Base-by-base conservation (phyloP, 2,329 filamentous ascomycete species). In the Fusarium hostae region DNA sequence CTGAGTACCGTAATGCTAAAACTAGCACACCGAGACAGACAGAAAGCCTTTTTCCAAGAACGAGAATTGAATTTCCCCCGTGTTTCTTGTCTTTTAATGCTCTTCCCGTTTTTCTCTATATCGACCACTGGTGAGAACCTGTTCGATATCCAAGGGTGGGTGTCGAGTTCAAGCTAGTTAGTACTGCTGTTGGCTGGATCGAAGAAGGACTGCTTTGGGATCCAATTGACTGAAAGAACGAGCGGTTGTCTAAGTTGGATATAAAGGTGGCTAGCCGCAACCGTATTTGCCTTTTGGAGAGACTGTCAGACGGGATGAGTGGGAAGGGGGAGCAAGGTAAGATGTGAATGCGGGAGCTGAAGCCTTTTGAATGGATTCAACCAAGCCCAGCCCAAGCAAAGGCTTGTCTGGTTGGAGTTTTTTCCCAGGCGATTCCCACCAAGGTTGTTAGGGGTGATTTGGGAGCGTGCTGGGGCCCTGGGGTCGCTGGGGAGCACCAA, bases 321-420 rank as follows among this genome's bases (percentile, higher is more conserved):
- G 73, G 74, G 73, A 74, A 77, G 71, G 73, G 76, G 63, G 57
- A 59, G 54, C 22, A 57, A 35, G 32, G 30, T 32, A 72, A 75
- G 71, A 75, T 76, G 75, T 72, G 75, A 73, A 75, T 73, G 79
- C 76, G 80, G 80, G 79, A 80, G 71, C 78, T 77, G 77, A 77
- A 75, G 80, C 78, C 77, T 82, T 83, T 83, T 83, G 76, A 83
- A 83, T 82, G 79, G 74, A 70, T 72, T 71, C 75, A 74, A 45
- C 50, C 70, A 67, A 66, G 62, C 54, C 63, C 70, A 66, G 68
- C 62, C 65, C 40, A 71, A 65, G 41, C 45, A 60, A 61, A 59
- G 63, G 66, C 72, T 68, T 55, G 73, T 55, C 63, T 40, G 51
- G 73, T 70, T 76, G 75, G 74, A 76, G 73, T 72, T 74, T 77